These are phyloP conservation scores for Setaria italica DNA, from an alignment of 202 grass and related monocot species.

Conservation along the genomic window DNA sequence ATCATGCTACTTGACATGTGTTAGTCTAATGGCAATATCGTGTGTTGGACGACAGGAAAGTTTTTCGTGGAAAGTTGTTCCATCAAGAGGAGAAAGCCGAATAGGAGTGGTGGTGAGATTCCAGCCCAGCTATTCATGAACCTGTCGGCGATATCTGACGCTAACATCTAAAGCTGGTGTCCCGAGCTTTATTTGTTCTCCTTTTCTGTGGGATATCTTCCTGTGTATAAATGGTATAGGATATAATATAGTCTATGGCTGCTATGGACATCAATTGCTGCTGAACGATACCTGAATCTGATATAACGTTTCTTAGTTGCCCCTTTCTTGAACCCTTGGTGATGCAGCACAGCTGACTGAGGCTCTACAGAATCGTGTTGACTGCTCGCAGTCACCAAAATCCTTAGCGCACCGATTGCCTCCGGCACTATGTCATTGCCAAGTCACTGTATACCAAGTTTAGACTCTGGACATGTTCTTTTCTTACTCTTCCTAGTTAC, in stretches of 20 bases:
- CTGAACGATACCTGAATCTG: background rate
- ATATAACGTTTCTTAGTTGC: conserved; percentile 2
- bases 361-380: background rate
- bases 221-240: conserved; percentile 31
- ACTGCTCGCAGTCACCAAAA: background rate
- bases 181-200: background rate
- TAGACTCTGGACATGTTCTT: background rate
- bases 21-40: conserved; percentile 27
- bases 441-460: background rate
- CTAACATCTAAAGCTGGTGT: background rate
- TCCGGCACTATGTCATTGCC: background rate
- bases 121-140: background rate
- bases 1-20: background rate
- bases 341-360: background rate
- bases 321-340: background rate
- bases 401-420: background rate
- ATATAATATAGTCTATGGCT: background rate
- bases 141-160: background rate
- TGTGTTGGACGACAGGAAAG: conserved; percentile 49
- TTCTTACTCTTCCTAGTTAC: background rate
- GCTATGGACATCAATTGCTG: background rate
- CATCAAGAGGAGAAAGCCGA: conserved; percentile 44
- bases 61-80: conserved; percentile 45
- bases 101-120: conserved; percentile 8
- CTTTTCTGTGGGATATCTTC: conserved; percentile 3